Base-by-base conservation (phyloP, 225 moss, liverwort and hornwort genomes). In the Straminergon stramineum region DNA sequence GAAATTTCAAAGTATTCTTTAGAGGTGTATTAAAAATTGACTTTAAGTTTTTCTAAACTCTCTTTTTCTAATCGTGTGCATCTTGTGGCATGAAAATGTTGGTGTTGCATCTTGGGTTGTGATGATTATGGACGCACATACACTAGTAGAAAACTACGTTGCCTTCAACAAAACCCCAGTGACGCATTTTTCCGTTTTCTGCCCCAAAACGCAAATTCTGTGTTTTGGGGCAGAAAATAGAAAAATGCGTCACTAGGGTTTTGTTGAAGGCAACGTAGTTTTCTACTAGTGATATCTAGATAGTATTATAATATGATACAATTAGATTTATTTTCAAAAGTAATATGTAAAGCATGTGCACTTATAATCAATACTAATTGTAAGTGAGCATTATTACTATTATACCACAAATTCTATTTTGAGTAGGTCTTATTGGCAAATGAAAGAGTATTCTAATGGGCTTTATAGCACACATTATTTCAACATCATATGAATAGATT, bases 21-120 rank as follows among this genome's bases (percentile, higher is more conserved):
- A 4, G 0, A 26, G 10, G 16, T n/a, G 2, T 8, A 79, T n/a
- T 2, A 37, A 56, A 9, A 37, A 35, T 35, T 0, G 2, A 14
- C 21, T 55, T 35, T 6, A 37, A 56, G 0, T 9, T 56, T 56
- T 55, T 37, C 3, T 10, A 15, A 55, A 22, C 0, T 15, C 4
- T 35, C 24, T 37, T 34, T 1, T 32, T 52, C 1, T 52, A 1
- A 55, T 78, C 0, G 9, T 35, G 9, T 55, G 23, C 14, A 77
- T 53, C 35, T 35, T 35, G 13, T 53, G 5, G 5, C 34, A 34
- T 34, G 13, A 9, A 35, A 35, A 78, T 78, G 15, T 35, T 15
- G 15, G 10, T 14, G 55, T 55, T 2, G 1, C 55, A 55, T 78
- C 23, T 56, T 56, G 9, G 2, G 0, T 35, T 52, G 8, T 55